Base-by-base conservation (phyloP, 352 stramenopile genomes). In the Pythium apleroticum region DNA sequence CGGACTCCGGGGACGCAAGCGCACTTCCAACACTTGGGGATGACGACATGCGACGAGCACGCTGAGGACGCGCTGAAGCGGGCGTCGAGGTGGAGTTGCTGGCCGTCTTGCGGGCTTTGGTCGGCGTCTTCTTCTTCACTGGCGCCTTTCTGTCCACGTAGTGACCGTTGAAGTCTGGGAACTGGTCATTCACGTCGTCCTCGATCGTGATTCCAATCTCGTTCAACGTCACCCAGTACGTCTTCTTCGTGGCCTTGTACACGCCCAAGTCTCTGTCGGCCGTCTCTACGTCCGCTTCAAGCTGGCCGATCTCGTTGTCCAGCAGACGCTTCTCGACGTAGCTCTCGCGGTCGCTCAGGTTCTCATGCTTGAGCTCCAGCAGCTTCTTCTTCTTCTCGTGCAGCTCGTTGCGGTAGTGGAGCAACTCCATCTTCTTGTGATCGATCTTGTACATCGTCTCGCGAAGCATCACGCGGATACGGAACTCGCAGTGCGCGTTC, bases 381-480 rank as follows among this genome's bases (percentile, higher is more conserved):
- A 72, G 67, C 27, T 79, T 50, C 17, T 58, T 60, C 41, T 76
- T 78, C 67, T 82, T 89, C 12, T 31, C 50, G 22, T 77, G 58
- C 4, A 87, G 62, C 27, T 83, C 73, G 22, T 39, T 43, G 41
- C 74, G 76, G 1, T 66, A 45, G 8, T 65, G 61, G n/a, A 67
- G 54, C 20, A 87, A 65, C 67, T 86, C 71, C 25, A 84, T 66
- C 52, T 84, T 77, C 63, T 81, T 81, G 62, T 86, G 76, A 22
- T 91, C 76, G 30, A 90, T 75, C 64, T 88, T 89, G 76, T 90
- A 80, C 79, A 88, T 86, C 28, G 79, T 90, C 55, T 90, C 81
- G 17, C 81, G 79, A 12, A 88, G 66, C 71, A 90, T 77, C 37
- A 90, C 80, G 46, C 81, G 81, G 65, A 80, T 86, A 49, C 81